Percentiles rank a stretch among this genome's conserved stretches.
phyloP scores from a whole-genome alignment of 768 basidiomycete genomes.

The Daedaleopsis nitida region DNA sequence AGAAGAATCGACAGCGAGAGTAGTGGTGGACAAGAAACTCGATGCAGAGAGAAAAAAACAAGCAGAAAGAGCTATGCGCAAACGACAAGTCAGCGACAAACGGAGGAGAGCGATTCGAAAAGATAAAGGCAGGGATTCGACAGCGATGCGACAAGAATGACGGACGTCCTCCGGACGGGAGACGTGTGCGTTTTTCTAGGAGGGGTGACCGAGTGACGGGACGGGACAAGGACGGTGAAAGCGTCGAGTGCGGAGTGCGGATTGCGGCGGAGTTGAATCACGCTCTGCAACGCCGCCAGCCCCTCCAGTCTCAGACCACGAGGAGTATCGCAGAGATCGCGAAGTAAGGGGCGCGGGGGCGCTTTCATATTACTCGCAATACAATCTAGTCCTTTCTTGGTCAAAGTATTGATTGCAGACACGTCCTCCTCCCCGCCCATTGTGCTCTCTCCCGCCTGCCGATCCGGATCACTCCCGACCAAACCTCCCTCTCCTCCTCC shows the following conservation, averaged over 20 bases:
- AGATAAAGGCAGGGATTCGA: conserved; percentile 33
- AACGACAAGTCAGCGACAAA: conserved; percentile 35
- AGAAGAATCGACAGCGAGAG: conserved; percentile 27
- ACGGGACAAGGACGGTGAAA: conserved; percentile 12
- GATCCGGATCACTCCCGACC: conserved; percentile 3
- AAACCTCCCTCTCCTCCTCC: background rate
- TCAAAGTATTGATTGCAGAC: conserved; percentile 11
- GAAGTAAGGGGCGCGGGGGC: conserved; percentile 4
- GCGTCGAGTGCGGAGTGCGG: conserved; percentile 23
- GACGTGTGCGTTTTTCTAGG: conserved; percentile 16
- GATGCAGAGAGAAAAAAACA: conserved; percentile 23
- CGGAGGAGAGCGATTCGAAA: conserved; percentile 35
- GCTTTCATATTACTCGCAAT: conserved; percentile 12
- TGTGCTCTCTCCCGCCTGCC: background rate
- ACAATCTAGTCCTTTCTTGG: conserved; percentile 11
- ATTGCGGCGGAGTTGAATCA: conserved; percentile 25
- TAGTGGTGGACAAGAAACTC: conserved; percentile 17
- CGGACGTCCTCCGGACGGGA: conserved; percentile 31
- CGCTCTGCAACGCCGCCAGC: conserved; percentile 3
- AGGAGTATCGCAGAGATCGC: conserved; percentile 7
- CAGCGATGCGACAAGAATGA: conserved; percentile 32
- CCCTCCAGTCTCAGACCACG: conserved; percentile 9
- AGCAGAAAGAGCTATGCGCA: conserved; percentile 34
- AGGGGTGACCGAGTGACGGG: conserved; percentile 14
- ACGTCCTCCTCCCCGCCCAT: background rate